Evolutionary conservation across 192 early-diverging fungal genomes (phyloP).

Genomic region (Podila epicladia): DNA sequence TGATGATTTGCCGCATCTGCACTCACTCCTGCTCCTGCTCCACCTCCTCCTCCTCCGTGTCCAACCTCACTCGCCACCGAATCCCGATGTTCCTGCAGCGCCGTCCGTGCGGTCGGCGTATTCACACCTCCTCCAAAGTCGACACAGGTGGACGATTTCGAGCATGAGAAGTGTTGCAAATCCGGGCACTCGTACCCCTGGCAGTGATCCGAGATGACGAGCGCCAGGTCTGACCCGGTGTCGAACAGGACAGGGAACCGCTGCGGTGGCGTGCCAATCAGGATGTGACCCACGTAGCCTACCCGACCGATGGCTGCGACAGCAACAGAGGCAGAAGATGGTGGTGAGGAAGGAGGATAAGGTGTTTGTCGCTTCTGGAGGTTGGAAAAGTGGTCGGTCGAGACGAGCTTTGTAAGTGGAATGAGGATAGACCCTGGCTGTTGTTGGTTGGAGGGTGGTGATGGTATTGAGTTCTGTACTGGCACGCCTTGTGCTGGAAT

Average conservation of each 20-base stretch:
- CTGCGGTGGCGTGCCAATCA: constrained; percentile 85
- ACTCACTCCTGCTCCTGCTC: constrained; percentile 6
- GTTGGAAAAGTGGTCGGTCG: too few relatives aligned
- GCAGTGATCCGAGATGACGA: constrained; percentile 25
- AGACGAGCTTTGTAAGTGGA: too few relatives aligned
- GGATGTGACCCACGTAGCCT: constrained; percentile 72
- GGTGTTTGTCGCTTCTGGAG: too few relatives aligned
- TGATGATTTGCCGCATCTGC: neutral
- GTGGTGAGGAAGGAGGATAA: neutral
- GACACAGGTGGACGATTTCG: constrained; percentile 16
- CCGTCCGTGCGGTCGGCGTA: neutral
- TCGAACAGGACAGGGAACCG: constrained; percentile 88
- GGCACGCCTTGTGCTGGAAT: too few relatives aligned
- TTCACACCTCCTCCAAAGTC: constrained; percentile 9
- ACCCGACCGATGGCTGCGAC: constrained; percentile 11
- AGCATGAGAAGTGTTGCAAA: constrained; percentile 23
- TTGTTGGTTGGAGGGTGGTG: too few relatives aligned
- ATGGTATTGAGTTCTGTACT: too few relatives aligned
- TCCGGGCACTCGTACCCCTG: constrained; percentile 23
- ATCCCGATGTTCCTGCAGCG: neutral
- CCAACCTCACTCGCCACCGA: neutral
- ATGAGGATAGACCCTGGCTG: too few relatives aligned
- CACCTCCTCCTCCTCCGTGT: neutral
- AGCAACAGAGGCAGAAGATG: neutral
- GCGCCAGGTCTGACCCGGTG: constrained; percentile 76